Conservation (phyloP, 1,284 basidiomycete species). For the Naganishia liquefaciens region DNA sequence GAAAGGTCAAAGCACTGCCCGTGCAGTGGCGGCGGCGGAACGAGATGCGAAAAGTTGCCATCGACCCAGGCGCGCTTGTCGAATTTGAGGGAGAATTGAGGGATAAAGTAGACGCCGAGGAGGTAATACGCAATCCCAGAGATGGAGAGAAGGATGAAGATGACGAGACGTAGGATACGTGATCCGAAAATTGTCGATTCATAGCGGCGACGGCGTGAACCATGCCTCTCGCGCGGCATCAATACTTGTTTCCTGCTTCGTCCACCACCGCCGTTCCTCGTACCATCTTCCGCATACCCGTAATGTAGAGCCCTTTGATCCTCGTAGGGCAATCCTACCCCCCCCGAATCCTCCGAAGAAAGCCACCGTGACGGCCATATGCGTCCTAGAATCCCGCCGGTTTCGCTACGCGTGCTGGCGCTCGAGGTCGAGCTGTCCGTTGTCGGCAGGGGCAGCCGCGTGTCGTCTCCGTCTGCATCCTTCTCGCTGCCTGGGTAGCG, state of each 20-base stretch:
- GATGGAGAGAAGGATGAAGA: not conserved
- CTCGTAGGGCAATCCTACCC: slow-evolving; percentile 3
- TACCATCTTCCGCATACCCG: slow-evolving; percentile 3
- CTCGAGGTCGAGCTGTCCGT: slow-evolving; percentile 14
- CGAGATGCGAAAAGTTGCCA: slow-evolving; percentile 14
- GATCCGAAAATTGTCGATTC: not conserved
- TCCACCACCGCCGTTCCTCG: not conserved
- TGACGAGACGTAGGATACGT: not conserved
- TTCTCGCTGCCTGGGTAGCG: not conserved
- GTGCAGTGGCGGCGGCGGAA: slow-evolving; percentile 46
- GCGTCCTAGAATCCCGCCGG: not conserved
- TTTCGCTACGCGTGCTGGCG: not conserved
- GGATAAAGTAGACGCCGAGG: slow-evolving; percentile 14
- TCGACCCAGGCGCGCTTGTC: slow-evolving; percentile 25
- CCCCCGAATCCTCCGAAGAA: not conserved
- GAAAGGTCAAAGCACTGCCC: slow-evolving; percentile 70
- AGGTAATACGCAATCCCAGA: slow-evolving; percentile 14
- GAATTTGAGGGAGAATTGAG: slow-evolving; percentile 24
- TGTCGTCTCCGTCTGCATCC: slow-evolving; percentile 6
- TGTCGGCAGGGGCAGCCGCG: slow-evolving; percentile 4
- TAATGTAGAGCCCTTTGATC: slow-evolving; percentile 16
- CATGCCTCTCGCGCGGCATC: slow-evolving; percentile 10
- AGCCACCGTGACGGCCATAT: not conserved
- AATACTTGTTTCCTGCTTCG: not conserved
- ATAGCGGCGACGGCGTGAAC: not conserved